Percentiles rank a stretch among this genome's conserved stretches.
Evolutionary conservation across 768 basidiomycete genomes (phyloP).

Genomic region (Suillus subalutaceus): DNA sequence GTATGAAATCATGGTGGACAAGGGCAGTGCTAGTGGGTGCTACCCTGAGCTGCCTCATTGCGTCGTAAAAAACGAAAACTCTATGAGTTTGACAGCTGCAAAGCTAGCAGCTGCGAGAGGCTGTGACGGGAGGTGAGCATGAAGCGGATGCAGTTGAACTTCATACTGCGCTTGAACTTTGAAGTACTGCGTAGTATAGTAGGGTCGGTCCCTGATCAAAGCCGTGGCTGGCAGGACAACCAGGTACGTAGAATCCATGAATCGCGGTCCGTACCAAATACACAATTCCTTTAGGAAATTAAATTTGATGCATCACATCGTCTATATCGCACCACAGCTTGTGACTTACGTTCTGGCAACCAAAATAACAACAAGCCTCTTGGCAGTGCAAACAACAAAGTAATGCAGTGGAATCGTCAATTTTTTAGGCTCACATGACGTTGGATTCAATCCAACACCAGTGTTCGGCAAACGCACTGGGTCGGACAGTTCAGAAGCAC

Average conservation of each 20-base stretch:
- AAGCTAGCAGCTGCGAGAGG: neutral
- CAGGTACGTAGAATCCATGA: neutral
- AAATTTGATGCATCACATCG: no score
- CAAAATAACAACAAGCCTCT: no score
- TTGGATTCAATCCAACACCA: no score
- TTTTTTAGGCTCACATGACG: neutral
- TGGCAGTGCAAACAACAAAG: no score
- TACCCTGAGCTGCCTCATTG: neutral
- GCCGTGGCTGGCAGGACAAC: neutral
- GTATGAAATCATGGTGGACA: slow-evolving; percentile 12
- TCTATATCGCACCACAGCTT: no score
- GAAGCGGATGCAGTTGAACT: neutral
- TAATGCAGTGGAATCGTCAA: neutral
- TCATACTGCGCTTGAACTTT: neutral
- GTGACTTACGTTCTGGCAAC: no score
- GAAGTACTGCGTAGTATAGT: neutral
- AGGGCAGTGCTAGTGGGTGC: slow-evolving; percentile 22
- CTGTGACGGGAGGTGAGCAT: neutral
- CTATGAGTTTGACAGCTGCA: neutral
- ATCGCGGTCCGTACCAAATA: neutral
- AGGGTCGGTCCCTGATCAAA: neutral
- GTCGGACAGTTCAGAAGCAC: neutral
- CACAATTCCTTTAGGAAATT: no score
- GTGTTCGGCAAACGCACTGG: neutral
- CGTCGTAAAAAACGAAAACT: neutral